Conservation (phyloP, 2,329 filamentous ascomycete species). For the Pestalotiopsis sp. region DNA sequence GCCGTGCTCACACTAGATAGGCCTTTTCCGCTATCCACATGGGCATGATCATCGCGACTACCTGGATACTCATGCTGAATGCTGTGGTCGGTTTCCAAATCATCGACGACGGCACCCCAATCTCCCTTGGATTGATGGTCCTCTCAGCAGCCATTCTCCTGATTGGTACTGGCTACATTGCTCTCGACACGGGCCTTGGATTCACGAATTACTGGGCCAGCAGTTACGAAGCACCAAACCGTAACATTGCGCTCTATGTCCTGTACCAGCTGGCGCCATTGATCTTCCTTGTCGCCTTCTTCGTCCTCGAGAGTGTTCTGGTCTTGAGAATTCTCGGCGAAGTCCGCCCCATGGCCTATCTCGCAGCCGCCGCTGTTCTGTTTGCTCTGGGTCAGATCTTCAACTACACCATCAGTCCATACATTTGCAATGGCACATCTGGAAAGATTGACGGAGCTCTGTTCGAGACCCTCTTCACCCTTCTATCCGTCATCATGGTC, state of each 20-base stretch:
- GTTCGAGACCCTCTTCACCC: constrained; percentile 91
- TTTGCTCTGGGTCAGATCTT: constrained; percentile 95
- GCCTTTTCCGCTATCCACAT: constrained; percentile 90
- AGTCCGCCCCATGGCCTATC: constrained; percentile 88
- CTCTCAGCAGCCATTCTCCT: constrained; percentile 74
- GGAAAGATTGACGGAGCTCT: constrained; percentile 92
- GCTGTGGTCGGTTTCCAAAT: constrained; percentile 91
- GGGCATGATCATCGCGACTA: constrained; percentile 83
- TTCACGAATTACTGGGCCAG: constrained; percentile 81
- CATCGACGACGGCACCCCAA: constrained; percentile 86
- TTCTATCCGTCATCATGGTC: constrained; percentile 78
- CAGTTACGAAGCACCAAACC: constrained; percentile 62
- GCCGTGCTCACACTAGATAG: constrained; percentile 41
- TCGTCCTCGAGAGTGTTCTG: constrained; percentile 79
- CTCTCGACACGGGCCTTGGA: constrained; percentile 85
- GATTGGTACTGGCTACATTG: constrained; percentile 92
- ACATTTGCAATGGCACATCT: constrained; percentile 81
- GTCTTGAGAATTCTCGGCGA: constrained; percentile 88
- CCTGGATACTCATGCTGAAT: constrained; percentile 91
- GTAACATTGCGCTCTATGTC: constrained; percentile 86
- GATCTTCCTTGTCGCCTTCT: constrained; percentile 86
- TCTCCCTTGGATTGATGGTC: constrained; percentile 77
- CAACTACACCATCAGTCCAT: constrained; percentile 89
- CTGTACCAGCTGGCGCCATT: constrained; percentile 90
- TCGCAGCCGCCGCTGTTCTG: constrained; percentile 71